Percentiles rank a stretch among this genome's conserved stretches.
Evolutionary conservation across 139 green algal species (phyloP).

Genomic region (Coelastrella sp.): DNA sequence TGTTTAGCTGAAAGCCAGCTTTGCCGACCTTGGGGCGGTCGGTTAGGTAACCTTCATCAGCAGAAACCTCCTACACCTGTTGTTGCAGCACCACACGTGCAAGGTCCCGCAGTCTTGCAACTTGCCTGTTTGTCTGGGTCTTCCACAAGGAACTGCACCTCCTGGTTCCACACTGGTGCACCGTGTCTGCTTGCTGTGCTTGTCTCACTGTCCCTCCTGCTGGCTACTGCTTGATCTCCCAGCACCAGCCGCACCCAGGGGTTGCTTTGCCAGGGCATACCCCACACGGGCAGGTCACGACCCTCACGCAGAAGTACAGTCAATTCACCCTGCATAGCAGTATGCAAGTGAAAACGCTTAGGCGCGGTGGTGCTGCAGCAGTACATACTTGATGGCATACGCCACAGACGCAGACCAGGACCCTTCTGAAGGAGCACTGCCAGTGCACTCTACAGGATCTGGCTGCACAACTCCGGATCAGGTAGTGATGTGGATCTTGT

Average conservation of each 20-base stretch:
- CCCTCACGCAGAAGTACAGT: conserved; percentile 84
- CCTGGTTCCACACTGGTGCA: conserved; percentile 93
- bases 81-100: background rate
- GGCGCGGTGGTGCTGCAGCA: no score
- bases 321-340: conserved; percentile 71
- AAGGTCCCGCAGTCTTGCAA: background rate
- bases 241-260: conserved; percentile 91
- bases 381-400: no score
- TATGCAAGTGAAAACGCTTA: background rate
- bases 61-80: background rate
- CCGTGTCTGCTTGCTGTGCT: conserved; percentile 72
- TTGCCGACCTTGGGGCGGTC: conserved; percentile 83
- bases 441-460: no score
- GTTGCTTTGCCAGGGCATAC: conserved; percentile 92
- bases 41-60: conserved; percentile 86
- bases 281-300: conserved; percentile 90
- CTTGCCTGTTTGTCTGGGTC: conserved; percentile 78
- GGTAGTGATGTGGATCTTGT: no score
- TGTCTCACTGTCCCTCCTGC: conserved; percentile 85
- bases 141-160: conserved; percentile 95
- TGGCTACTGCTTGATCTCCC: conserved; percentile 77
- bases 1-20: no score
- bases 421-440: no score
- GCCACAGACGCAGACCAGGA: no score
- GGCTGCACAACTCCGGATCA: no score